These are phyloP conservation scores for Arthonia radiata DNA, from an alignment of 495 filamentous ascomycete genomes.

Conservation along the genomic window DNA sequence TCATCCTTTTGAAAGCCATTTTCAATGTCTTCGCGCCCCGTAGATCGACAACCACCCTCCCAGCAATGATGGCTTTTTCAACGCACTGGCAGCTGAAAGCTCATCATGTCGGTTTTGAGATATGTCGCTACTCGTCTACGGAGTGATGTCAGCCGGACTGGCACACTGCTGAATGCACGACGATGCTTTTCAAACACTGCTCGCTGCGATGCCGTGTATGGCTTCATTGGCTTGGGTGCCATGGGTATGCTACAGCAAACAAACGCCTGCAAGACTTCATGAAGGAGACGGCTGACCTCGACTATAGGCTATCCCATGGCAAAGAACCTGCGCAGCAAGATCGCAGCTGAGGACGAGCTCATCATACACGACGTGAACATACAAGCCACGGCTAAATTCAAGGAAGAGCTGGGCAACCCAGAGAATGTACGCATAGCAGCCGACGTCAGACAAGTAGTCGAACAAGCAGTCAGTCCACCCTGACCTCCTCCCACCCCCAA, in stretches of 20 bases:
- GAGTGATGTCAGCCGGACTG: too few relatives aligned
- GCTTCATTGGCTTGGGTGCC: conserved; percentile 66
- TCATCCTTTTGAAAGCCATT: too few relatives aligned
- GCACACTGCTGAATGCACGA: too few relatives aligned
- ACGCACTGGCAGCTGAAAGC: too few relatives aligned
- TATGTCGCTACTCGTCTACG: too few relatives aligned
- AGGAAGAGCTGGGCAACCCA: conserved; percentile 24
- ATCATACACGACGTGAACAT: conserved; percentile 53
- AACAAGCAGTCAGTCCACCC: conserved; percentile 40
- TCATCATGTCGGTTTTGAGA: too few relatives aligned
- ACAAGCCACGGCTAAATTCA: conserved; percentile 30
- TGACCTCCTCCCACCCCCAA: conserved; percentile 1
- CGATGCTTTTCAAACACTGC: too few relatives aligned
- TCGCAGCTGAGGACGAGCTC: conserved; percentile 41
- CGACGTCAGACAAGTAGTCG: conserved; percentile 34
- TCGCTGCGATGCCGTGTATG: too few relatives aligned
- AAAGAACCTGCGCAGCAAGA: conserved; percentile 56
- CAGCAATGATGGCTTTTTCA: too few relatives aligned
- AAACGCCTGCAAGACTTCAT: conserved; percentile 1
- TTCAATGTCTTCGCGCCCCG: too few relatives aligned
- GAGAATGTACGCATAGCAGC: conserved; percentile 28
- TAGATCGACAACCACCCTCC: too few relatives aligned
- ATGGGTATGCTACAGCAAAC: conserved; percentile 39
- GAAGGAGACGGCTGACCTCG: conserved; percentile 2
- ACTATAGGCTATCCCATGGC: conserved; percentile 58